A percentile compares a stretch with the other conserved stretches of the same genome.
Conservation (phyloP, 768 basidiomycete genomes). For the Pulveroboletus frians region DNA sequence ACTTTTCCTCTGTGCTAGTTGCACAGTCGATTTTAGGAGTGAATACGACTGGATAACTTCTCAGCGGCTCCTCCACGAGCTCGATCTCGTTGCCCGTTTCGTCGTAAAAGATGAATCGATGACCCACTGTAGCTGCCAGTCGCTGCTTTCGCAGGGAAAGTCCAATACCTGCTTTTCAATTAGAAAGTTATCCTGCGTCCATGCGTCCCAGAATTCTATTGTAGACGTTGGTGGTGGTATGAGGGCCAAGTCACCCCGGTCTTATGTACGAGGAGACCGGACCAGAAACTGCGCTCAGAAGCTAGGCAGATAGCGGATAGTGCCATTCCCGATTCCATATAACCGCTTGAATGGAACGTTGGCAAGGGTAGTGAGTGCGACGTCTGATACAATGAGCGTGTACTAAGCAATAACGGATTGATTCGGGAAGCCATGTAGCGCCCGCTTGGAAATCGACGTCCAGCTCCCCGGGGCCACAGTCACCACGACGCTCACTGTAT, state of each 20-base stretch:
- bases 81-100: slow-evolving; percentile 7
- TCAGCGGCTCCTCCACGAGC: slow-evolving; percentile 50
- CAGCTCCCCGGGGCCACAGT: slow-evolving; percentile 2
- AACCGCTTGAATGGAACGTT: slow-evolving; percentile 1
- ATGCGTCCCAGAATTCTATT: slow-evolving; percentile 24
- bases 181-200: slow-evolving; percentile 33
- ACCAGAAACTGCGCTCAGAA: neutral
- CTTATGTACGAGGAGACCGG: slow-evolving; percentile 1
- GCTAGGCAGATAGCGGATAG: neutral
- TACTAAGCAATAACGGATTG: neutral
- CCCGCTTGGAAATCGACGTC: too few species aligned
- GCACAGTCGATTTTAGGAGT: slow-evolving; percentile 37
- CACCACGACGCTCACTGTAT: neutral
- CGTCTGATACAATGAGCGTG: neutral
- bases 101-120: slow-evolving; percentile 19
- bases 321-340: neutral
- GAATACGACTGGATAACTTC: slow-evolving; percentile 61
- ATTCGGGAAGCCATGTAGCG: too few species aligned
- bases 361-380: neutral
- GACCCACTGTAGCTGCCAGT: slow-evolving; percentile 35
- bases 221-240: slow-evolving; percentile 14
- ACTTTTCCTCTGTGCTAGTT: slow-evolving; percentile 26
- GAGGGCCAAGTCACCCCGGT: slow-evolving; percentile 4
- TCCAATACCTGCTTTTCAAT: slow-evolving; percentile 31
- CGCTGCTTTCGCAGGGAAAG: neutral